phyloP scores from a whole-genome alignment of 306 rosid species.

The Datisca glomerata region DNA sequence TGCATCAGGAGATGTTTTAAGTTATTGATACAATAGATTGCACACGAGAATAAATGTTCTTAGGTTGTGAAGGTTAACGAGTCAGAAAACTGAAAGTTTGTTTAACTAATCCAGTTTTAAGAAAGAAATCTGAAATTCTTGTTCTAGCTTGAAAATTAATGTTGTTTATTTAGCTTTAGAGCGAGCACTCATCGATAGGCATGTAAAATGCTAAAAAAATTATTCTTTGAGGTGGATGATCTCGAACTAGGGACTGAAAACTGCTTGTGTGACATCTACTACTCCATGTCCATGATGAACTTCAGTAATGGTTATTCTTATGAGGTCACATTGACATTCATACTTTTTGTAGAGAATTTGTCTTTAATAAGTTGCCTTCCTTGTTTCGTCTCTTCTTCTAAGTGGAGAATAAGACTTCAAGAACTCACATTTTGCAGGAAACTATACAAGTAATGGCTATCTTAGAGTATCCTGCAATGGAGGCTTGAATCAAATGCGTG shows the following conservation, averaged over 20 bases:
- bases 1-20: no score
- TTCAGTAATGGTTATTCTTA: background rate
- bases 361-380: no score
- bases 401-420: background rate
- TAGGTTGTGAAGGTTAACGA: no score
- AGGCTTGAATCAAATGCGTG: slow-evolving; percentile 99
- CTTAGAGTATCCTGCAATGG: slow-evolving; percentile 97
- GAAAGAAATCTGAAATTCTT: background rate
- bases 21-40: no score
- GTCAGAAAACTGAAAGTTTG: no score
- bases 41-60: no score
- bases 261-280: slow-evolving; percentile 3
- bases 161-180: slow-evolving; percentile 2
- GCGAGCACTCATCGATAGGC: no score
- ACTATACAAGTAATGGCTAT: slow-evolving; percentile 93
- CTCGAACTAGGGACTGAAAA: background rate
- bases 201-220: background rate
- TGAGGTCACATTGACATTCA: no score
- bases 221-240: background rate
- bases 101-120: background rate
- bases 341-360: background rate
- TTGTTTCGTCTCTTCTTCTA: no score
- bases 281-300: background rate
- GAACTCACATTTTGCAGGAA: slow-evolving; percentile 50
- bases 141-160: background rate